A percentile compares a stretch with the other conserved stretches of the same genome.
These are phyloP conservation scores for Dactylella cylindrospora DNA, from an alignment of 2,329 filamentous ascomycete genomes.

Conservation along the genomic window DNA sequence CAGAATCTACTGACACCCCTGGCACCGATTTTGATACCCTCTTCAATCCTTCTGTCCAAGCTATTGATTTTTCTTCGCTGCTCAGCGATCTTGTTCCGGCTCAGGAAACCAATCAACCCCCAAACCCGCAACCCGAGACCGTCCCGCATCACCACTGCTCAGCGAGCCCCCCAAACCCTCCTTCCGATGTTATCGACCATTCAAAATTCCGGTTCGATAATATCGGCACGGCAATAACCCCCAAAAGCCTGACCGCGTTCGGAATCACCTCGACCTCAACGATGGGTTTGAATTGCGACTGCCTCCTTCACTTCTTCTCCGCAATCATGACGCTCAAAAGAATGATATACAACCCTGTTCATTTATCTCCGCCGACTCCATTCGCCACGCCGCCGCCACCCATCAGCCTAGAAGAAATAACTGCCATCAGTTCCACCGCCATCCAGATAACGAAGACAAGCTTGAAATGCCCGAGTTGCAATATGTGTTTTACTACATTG, in stretches of 20 bases:
- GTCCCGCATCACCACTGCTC: constrained; percentile 5
- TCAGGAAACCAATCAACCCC: constrained; percentile 4
- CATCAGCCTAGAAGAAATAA: constrained; percentile 37
- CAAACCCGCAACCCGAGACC: constrained; percentile 9
- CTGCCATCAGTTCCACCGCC: constrained; percentile 32
- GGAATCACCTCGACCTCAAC: constrained; percentile 12
- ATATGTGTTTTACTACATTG: constrained; percentile 41
- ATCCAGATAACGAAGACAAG: constrained; percentile 39
- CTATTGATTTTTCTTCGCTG: constrained; percentile 39
- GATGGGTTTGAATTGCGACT: constrained; percentile 36
- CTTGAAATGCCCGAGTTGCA: constrained; percentile 39
- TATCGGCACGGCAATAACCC: constrained; percentile 28
- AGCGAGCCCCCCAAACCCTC: background rate
- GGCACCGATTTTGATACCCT: constrained; percentile 29
- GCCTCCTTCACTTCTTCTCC: constrained; percentile 42
- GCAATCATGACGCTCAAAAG: constrained; percentile 42
- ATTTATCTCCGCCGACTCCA: constrained; percentile 37
- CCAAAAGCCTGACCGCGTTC: constrained; percentile 31
- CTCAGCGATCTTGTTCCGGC: constrained; percentile 13
- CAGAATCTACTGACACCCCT: constrained; percentile 9
- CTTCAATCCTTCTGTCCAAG: constrained; percentile 29
- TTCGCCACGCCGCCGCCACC: constrained; percentile 37
- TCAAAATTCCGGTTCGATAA: constrained; percentile 28
- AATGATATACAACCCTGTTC: constrained; percentile 43
- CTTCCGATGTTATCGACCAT: constrained; percentile 33